Base-by-base conservation (phyloP, 2,329 filamentous ascomycete species). In the Calonectria hawksworthii region DNA sequence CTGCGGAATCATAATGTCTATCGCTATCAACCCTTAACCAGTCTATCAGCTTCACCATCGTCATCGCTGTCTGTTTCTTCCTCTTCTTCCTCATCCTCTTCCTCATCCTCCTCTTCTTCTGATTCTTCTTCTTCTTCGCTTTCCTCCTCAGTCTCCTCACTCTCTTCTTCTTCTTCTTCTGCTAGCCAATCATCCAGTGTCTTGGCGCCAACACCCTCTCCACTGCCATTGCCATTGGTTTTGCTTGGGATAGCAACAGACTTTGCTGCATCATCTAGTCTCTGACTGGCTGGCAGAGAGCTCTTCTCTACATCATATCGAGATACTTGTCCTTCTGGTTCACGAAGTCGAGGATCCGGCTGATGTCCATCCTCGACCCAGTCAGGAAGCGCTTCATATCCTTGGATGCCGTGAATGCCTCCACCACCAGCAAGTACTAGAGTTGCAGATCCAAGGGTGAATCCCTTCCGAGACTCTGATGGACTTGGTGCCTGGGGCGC, bases 181-280 rank as follows among this genome's bases (percentile, higher is more conserved):
- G 93, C 95, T 72, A 99, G 88, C 96, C 97, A 99, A 83, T 98
- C 95, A 86, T 99, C 96, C 76, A 99, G 86, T 26, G 93, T 95
- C 90, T 98, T 98, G 51, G 92, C 92, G 67, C 90, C 89, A 1
- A 88, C 83, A 14, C 85, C 88, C 64, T 92, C 92, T 47, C 54
- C 54, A 18, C 85, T 77, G 1, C 87, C 91, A 18, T 85, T 77
- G 0, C 87, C 91, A 81, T 93, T 93, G 18, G 86, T 84, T 79
- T 86, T 90, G 50, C 83, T 85, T 11, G 85, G 85, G 26, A 84
- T 85, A 36, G 56, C 23, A 26, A 78, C 77, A 11, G 81, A 74
- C 23, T 83, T 83, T 72, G 84, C 86, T 1, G 90, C 91, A 28
- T 90, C 90, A 78, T 95, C 93, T 54, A 96, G 85, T 80, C 87